phyloP scores from a whole-genome alignment of 2,329 filamentous ascomycete genomes.

The Nectriaceae sp. region DNA sequence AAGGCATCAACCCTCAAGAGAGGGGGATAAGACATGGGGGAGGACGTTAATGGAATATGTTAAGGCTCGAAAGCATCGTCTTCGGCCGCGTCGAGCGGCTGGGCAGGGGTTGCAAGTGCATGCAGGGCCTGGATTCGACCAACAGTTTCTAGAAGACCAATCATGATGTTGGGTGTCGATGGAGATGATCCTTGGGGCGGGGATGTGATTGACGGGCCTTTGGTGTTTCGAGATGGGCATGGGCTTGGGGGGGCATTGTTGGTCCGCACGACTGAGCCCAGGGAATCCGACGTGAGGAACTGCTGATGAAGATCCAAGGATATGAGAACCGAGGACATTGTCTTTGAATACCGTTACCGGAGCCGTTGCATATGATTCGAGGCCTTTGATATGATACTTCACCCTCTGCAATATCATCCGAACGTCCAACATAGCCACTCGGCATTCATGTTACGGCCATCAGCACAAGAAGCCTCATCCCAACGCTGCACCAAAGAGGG shows the following conservation, averaged over 20 bases:
- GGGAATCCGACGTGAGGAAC: too few relatives aligned
- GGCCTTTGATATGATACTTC: too few relatives aligned
- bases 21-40: constrained; percentile 11
- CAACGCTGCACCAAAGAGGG: too few relatives aligned
- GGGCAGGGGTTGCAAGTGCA: background rate
- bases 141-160: background rate
- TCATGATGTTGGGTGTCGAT: background rate
- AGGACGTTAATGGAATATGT: background rate
- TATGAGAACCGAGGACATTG: too few relatives aligned
- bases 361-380: too few relatives aligned
- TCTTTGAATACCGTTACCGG: too few relatives aligned
- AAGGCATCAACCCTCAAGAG: constrained; percentile 2
- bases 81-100: background rate
- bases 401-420: too few relatives aligned
- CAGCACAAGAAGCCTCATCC: too few relatives aligned
- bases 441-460: too few relatives aligned
- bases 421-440: too few relatives aligned
- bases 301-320: too few relatives aligned
- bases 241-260: background rate
- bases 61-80: background rate
- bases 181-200: background rate
- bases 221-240: background rate
- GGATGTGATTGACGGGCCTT: background rate
- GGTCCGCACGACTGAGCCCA: too few relatives aligned
- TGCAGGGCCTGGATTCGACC: background rate